phyloP scores from a whole-genome alignment of 805 yeast species.

The Clavispora asparagi region DNA sequence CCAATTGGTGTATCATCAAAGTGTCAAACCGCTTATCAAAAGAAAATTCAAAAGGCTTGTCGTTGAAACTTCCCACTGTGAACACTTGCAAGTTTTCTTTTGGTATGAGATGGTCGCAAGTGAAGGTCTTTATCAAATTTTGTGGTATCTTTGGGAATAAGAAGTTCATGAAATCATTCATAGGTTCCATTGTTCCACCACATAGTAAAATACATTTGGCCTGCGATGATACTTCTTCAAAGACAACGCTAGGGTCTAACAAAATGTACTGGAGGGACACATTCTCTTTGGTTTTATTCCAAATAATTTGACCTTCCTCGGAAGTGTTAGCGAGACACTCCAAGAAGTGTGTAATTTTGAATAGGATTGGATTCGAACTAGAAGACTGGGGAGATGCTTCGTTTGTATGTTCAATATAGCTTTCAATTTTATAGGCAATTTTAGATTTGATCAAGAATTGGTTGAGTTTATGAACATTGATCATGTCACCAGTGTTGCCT shows the following conservation, averaged over 20 bases:
- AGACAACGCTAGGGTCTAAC: constrained; percentile 71
- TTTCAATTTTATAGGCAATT: constrained; percentile 78
- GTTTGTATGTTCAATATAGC: constrained; percentile 43
- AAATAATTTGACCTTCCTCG: constrained; percentile 73
- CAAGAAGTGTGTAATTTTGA: constrained; percentile 62
- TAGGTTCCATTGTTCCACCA: constrained; percentile 96
- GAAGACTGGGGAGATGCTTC: constrained; percentile 5
- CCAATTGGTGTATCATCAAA: constrained; percentile 45
- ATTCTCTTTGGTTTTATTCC: constrained; percentile 35
- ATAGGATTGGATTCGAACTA: constrained; percentile 51
- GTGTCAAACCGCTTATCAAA: constrained; percentile 54
- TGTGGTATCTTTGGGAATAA: constrained; percentile 52
- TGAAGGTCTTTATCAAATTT: constrained; percentile 45
- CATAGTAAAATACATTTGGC: constrained; percentile 72
- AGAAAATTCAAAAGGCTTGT: constrained; percentile 53
- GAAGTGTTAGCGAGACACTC: constrained; percentile 67
- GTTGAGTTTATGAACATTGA: constrained; percentile 66
- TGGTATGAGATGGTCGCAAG: constrained; percentile 85
- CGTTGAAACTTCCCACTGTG: constrained; percentile 33
- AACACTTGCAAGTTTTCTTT: constrained; percentile 58
- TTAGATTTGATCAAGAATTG: constrained; percentile 61
- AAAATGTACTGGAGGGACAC: constrained; percentile 58
- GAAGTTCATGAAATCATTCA: constrained; percentile 60
- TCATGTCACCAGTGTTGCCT: constrained; percentile 58
- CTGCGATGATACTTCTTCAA: constrained; percentile 58